Base-by-base conservation (phyloP, 352 stramenopile species). In the Phytophthora parvispora region DNA sequence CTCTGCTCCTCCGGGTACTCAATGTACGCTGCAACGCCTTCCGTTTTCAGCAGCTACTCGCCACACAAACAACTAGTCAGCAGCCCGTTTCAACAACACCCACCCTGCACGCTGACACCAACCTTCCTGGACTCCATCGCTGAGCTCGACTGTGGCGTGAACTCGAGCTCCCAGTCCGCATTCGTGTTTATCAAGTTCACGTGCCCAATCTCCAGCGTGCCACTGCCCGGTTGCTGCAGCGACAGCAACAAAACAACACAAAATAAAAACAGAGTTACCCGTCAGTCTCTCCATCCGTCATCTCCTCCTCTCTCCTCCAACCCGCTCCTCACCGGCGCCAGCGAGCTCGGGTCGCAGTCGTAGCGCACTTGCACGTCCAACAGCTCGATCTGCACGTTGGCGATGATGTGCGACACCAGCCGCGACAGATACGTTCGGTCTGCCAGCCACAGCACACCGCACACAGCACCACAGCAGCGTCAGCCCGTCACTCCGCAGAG, bases 371-470 rank as follows among this genome's bases (percentile, higher is more conserved):
- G 79, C 29, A 97, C 85, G 59, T 95, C 86, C 36, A 78, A 78
- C 24, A 95, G 67, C 57, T 97, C 90, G 29, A 97, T 92, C 62
- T 97, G 88, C 12, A 97, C 86, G 67, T 97, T 97, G 45, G 84
- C 76, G 60, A 97, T 92, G 60, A 97, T 94, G 60, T 94, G 87
- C 13, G 87, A 84, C 25, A 97, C 86, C 50, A 97, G 50, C 54
- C 84, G 78, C 29, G 88, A 95, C 13, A 97, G 64, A 69, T 97
- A 97, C 31, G 90, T 94, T 43, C 88, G 79, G 64, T 95, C 87
- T 90, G 31, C 43, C 9, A 64, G 16, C 6, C 27, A 70, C 28
- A 18, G n/a, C n/a, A n/a, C n/a, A n/a, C n/a, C n/a, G n/a, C n/a
- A n/a, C n/a, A n/a, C n/a, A n/a, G n/a, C n/a, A n/a, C n/a, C n/a